Base-by-base conservation (phyloP, 768 basidiomycete species). In the Chiua virens region DNA sequence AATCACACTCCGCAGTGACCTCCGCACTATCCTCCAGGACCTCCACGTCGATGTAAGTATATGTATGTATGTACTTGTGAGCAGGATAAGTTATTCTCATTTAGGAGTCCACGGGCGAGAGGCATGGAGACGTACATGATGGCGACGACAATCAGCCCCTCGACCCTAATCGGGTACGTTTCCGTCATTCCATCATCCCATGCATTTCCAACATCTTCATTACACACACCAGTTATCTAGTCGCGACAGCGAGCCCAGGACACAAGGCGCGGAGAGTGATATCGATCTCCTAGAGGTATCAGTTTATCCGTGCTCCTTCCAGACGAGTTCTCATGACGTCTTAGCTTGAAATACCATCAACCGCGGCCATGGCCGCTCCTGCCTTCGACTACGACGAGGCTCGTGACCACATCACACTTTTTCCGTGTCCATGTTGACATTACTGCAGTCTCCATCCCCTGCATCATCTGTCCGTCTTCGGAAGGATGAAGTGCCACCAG, bases 1-100 rank as follows among this genome's bases (percentile, higher is more conserved):
- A n/a, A 10, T 23, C 13, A 8, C 54, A 21, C 42, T n/a, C n/a
- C n/a, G n/a, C n/a, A n/a, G 32, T 14, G 25, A 37, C 17, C 54
- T 55, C 38, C 11, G 18, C 3, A 3, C 21, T 20, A 5, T 43
- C 42, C 30, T 54, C 22, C n/a, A 40, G 3, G 36, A 70, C 42
- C 8, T 4, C 6, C 34, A 13, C 14, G n/a, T n/a, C 7, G 15
- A 4, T 6, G 34, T 17, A 17, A 17, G 34, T 34, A 17, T 17
- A 3, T 7, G 11, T 32, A 2, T 7, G 14, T 32, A 2, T 7
- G 11, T 32, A 6, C 32, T 34, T 3, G 3, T 15, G 1, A 7
- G 15, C 15, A 14, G 11, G 15, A 15, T 7, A 34, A 34, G 1
- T 34, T 8, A 17, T 7, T 6, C 17, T 34, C 6, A 14, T 2